Base-by-base conservation (phyloP, 2,329 filamentous ascomycete genomes). In the Ascochyta viciae-villosae region DNA sequence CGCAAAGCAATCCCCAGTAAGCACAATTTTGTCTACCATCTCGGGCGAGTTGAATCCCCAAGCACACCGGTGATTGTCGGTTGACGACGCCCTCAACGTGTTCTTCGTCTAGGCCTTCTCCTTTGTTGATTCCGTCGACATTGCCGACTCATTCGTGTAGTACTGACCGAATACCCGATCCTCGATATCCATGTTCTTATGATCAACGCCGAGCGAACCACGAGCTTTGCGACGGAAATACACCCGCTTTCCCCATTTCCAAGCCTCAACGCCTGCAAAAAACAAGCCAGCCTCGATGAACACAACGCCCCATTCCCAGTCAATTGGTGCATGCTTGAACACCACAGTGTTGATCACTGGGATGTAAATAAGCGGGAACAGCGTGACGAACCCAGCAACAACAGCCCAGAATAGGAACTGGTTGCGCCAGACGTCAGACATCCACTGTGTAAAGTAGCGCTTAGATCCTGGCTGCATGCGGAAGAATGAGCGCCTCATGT, bases 401-500 rank as follows among this genome's bases (percentile, higher is more conserved):
- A 81, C 72, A 7, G 76, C 70, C 64, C 70, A 79, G 71, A 81
- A 81, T 26, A 81, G 69, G 77, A 92, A 90, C 73, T 87, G 80
- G 78, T 92, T 92, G 60, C 84, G 79, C 87, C 87, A 90, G 45
- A 91, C 80, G 64, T 89, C 87, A 54, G 81, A 65, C 66, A 86
- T 81, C 87, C 88, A 91, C 66, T 89, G 54, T 10, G 54, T 57
- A 50, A 68, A 63, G 50, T 86, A 85, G 43, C 76, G 78, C 66
- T 83, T 85, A 23, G 82, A 84, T 15, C 80, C 79, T 0, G 88
- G 86, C 66, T 89, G 84, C 85, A 91, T 89, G 65, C 84, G 82
- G 83, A 92, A 92, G 79, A 92, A 90, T 7, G 85, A 88, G 39
- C 87, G 85, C 22, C 89, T 86, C 76, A 89, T 83, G 66, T 90